Percentiles rank a stretch among this genome's conserved stretches.
Evolutionary conservation across 169 alveolate genomes (phyloP).

Genomic region (Plasmodium cynomolgi): DNA sequence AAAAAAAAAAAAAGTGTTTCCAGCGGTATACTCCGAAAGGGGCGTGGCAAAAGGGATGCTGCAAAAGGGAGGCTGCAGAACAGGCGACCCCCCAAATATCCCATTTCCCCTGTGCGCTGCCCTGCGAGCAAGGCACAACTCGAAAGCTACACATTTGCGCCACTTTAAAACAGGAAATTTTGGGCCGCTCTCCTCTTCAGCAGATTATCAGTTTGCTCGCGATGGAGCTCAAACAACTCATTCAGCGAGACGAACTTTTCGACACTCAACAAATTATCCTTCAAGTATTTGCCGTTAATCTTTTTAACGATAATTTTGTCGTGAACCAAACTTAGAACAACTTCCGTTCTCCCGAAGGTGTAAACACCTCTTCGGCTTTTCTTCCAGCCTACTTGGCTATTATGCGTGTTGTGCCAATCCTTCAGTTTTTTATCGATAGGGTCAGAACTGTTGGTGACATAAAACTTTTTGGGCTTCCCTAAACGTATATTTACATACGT

Average conservation of each 20-base stretch:
- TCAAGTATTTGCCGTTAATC: constrained; percentile 60
- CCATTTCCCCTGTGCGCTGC: neutral
- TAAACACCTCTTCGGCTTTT: constrained; percentile 68
- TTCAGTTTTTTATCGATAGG: constrained; percentile 72
- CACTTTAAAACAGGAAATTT: neutral
- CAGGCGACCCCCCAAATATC: neutral
- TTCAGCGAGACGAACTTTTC: constrained; percentile 74
- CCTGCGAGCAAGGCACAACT: neutral
- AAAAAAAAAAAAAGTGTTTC: neutral
- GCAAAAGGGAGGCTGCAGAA: neutral
- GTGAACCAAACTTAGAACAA: constrained; percentile 49
- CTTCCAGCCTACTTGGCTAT: constrained; percentile 69
- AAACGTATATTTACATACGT: constrained; percentile 70
- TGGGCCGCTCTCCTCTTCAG: constrained; percentile 11
- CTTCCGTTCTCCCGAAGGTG: constrained; percentile 67
- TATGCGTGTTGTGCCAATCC: constrained; percentile 74
- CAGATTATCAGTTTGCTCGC: constrained; percentile 29
- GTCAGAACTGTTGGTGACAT: constrained; percentile 62
- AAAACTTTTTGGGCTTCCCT: constrained; percentile 67
- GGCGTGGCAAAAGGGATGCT: neutral
- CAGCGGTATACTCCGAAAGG: neutral
- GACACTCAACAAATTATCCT: constrained; percentile 61
- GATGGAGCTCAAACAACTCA: constrained; percentile 68
- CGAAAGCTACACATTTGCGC: neutral
- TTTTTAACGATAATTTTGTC: constrained; percentile 70